phyloP scores from a whole-genome alignment of 2,329 filamentous ascomycete genomes.

The Triangularia verruculosa region DNA sequence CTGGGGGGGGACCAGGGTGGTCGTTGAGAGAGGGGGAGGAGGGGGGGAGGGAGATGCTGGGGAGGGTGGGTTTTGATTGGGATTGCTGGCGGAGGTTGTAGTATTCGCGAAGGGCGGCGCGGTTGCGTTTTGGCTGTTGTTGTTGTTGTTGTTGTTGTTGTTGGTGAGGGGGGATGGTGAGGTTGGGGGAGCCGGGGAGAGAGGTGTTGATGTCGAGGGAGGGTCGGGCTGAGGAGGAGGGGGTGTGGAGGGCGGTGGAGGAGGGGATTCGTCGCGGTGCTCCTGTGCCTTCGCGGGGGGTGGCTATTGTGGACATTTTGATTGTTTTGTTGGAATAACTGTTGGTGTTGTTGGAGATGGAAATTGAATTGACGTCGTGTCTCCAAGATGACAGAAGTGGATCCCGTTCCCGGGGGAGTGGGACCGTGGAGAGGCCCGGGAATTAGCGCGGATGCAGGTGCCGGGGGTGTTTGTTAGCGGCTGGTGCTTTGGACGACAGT shows the following conservation, averaged over 20 bases:
- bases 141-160: slow-evolving; percentile 38
- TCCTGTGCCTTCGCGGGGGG: slow-evolving; percentile 57
- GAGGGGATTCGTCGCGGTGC: slow-evolving; percentile 57
- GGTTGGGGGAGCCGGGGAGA: neutral
- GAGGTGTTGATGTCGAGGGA: slow-evolving; percentile 60
- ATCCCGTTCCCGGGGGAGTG: slow-evolving; percentile 11
- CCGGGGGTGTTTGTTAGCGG: neutral
- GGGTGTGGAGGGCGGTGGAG: slow-evolving; percentile 51
- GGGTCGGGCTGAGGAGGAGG: slow-evolving; percentile 71
- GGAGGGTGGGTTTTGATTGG: slow-evolving; percentile 48
- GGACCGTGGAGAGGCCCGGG: slow-evolving; percentile 15
- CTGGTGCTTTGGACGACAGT: neutral
- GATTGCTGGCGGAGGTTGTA: slow-evolving; percentile 63
- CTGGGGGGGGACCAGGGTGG: neutral
- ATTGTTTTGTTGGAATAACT: neutral
- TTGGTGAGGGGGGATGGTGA: slow-evolving; percentile 55
- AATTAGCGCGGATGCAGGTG: slow-evolving; percentile 9
- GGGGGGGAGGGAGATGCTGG: slow-evolving; percentile 44
- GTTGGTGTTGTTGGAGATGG: neutral
- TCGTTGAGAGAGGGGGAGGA: slow-evolving; percentile 25
- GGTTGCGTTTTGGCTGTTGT: slow-evolving; percentile 56
- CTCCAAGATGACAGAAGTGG: neutral
- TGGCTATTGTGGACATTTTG: slow-evolving; percentile 64
- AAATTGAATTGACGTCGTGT: neutral
- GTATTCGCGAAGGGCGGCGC: slow-evolving; percentile 86